These are phyloP conservation scores for Athelia sp. DNA, from an alignment of 1,284 basidiomycete species.

Conservation along the genomic window DNA sequence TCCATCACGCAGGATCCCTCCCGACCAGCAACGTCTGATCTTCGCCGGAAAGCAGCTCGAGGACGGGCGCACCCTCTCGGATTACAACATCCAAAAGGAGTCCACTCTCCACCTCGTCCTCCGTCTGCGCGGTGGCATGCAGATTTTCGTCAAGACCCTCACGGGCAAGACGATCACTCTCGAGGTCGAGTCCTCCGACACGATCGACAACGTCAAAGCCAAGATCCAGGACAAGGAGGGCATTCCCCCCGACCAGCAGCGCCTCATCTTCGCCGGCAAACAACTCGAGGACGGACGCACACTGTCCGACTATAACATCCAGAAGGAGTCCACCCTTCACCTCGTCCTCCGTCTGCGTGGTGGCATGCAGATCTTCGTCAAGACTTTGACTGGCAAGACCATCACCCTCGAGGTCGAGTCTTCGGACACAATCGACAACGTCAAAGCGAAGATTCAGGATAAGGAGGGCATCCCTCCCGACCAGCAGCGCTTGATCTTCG, in stretches of 20 bases:
- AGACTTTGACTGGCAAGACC: constrained; percentile 89
- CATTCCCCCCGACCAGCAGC: constrained; percentile 54
- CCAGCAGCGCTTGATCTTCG: constrained; percentile 80
- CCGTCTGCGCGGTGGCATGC: constrained; percentile 51
- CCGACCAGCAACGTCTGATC: constrained; percentile 79
- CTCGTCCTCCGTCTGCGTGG: constrained; percentile 83
- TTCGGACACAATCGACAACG: constrained; percentile 86
- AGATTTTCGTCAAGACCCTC: constrained; percentile 81
- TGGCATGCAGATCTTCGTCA: constrained; percentile 89
- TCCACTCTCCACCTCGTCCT: constrained; percentile 34
- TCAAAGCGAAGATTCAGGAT: constrained; percentile 82
- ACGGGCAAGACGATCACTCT: constrained; percentile 90
- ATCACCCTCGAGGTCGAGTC: constrained; percentile 94
- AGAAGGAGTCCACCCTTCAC: constrained; percentile 80
- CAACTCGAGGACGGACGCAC: constrained; percentile 81
- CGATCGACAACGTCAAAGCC: constrained; percentile 83
- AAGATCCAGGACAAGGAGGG: constrained; percentile 76
- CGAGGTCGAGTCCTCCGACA: constrained; percentile 87
- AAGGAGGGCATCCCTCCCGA: constrained; percentile 79
- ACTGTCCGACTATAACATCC: constrained; percentile 81
- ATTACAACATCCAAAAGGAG: constrained; percentile 73
- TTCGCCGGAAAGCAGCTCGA: constrained; percentile 75
- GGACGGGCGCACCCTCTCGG: constrained; percentile 66
- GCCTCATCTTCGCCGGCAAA: constrained; percentile 86
- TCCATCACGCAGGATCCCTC: constrained; percentile 49